phyloP scores from a whole-genome alignment of 2,329 filamentous ascomycete species.

The Lachnellula willkommii region DNA sequence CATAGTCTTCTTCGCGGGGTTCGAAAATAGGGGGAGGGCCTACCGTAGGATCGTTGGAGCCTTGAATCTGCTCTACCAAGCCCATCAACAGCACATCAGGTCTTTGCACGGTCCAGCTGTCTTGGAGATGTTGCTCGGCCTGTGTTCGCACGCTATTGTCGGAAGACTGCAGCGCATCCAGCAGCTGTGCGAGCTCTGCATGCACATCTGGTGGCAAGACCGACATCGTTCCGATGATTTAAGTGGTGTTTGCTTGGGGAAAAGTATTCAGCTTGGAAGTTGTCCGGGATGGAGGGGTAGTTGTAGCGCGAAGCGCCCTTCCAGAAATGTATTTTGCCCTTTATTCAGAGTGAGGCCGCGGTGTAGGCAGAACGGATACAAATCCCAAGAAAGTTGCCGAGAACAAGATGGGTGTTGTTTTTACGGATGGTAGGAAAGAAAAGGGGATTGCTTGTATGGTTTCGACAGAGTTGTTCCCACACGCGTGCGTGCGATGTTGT shows the following conservation, averaged over 20 bases:
- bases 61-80: slow-evolving; percentile 83
- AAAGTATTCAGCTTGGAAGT: neutral
- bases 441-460: neutral
- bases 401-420: neutral
- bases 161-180: slow-evolving; percentile 80
- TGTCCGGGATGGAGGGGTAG: neutral
- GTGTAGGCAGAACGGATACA: neutral
- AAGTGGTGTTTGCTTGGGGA: neutral
- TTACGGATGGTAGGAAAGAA: neutral
- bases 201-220: slow-evolving; percentile 79
- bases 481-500: no score
- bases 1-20: neutral
- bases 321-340: neutral
- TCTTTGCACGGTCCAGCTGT: slow-evolving; percentile 76
- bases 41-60: slow-evolving; percentile 48
- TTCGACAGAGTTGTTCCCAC: neutral
- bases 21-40: slow-evolving; percentile 5
- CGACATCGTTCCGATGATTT: slow-evolving; percentile 58
- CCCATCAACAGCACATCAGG: slow-evolving; percentile 92
- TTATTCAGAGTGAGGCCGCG: neutral
- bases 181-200: slow-evolving; percentile 75
- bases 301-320: neutral
- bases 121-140: slow-evolving; percentile 85
- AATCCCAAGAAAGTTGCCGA: neutral
- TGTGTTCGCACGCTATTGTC: slow-evolving; percentile 82